Evolutionary conservation across 1,139 yeast genomes (phyloP).

Genomic region (Blastobotrys buckinghamii): DNA sequence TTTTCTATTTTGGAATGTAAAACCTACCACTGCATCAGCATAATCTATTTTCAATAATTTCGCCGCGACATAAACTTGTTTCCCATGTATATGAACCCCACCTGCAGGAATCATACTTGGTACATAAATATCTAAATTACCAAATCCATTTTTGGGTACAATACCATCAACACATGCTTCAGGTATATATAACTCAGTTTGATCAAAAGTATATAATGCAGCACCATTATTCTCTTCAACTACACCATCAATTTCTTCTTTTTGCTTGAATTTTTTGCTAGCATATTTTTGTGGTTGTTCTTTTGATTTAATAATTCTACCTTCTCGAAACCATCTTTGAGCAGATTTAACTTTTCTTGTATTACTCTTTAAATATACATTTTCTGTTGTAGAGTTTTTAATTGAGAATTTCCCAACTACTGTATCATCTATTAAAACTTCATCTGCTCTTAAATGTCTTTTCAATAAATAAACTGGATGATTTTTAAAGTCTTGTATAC

Average conservation of each 20-base stretch:
- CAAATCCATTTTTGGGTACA: slow-evolving; percentile 69
- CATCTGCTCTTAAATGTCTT: slow-evolving; percentile 63
- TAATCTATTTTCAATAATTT: slow-evolving; percentile 62
- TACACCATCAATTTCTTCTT: slow-evolving; percentile 31
- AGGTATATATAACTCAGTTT: slow-evolving; percentile 66
- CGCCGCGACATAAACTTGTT: slow-evolving; percentile 64
- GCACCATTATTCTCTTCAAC: slow-evolving; percentile 44
- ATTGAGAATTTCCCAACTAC: slow-evolving; percentile 14
- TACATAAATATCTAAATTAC: slow-evolving; percentile 74
- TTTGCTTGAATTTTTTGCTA: slow-evolving; percentile 24
- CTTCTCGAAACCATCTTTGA: slow-evolving; percentile 80
- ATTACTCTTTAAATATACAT: slow-evolving; percentile 60
- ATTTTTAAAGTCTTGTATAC: slow-evolving; percentile 70
- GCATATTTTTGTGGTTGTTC: slow-evolving; percentile 47
- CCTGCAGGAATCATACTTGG: slow-evolving; percentile 80
- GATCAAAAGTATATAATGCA: slow-evolving; percentile 68
- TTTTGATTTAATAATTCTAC: slow-evolving; percentile 68
- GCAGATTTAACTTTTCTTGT: slow-evolving; percentile 65
- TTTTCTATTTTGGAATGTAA: slow-evolving; percentile 52
- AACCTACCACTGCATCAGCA: slow-evolving; percentile 84
- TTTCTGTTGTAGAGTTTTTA: slow-evolving; percentile 17
- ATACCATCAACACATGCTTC: slow-evolving; percentile 58
- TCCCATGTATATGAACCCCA: slow-evolving; percentile 56
- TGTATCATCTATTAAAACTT: slow-evolving; percentile 43
- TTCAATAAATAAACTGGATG: slow-evolving; percentile 88